These are phyloP conservation scores for Syncephalastrum monosporum DNA, from an alignment of 371 early-diverging fungal species.

Conservation along the genomic window DNA sequence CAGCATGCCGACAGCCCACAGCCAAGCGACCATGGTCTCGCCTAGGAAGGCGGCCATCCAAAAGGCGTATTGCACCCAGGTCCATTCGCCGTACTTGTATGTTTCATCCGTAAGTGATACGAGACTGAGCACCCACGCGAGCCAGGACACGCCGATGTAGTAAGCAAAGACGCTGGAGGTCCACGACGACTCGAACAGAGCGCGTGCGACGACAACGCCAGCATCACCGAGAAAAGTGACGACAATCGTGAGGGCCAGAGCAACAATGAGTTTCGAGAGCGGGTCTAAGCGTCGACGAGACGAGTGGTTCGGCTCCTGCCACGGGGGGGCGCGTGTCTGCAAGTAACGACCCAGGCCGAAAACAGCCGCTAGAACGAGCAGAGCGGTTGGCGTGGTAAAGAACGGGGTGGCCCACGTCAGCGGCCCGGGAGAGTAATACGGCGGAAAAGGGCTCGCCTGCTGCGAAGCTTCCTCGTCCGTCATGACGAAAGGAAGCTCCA, in stretches of 20 bases:
- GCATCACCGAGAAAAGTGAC: constrained; percentile 33
- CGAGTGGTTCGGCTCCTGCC: constrained; percentile 5
- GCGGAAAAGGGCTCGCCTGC: constrained; percentile 20
- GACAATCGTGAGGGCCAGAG: constrained; percentile 19
- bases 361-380: constrained; percentile 23
- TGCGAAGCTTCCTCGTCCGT: constrained; percentile 1
- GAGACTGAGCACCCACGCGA: constrained; percentile 38
- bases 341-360: constrained; percentile 30
- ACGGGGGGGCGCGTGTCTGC: constrained; percentile 15
- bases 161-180: constrained; percentile 32
- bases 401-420: constrained; percentile 31
- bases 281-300: constrained; percentile 20
- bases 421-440: constrained; percentile 27
- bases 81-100: constrained; percentile 37
- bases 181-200: constrained; percentile 26
- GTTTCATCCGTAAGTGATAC: constrained; percentile 31
- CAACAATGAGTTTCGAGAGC: constrained; percentile 27
- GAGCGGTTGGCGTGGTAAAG: constrained; percentile 24
- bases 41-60: constrained; percentile 31
- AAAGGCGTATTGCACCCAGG: constrained; percentile 47
- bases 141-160: constrained; percentile 33
- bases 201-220: constrained; percentile 26
- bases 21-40: constrained; percentile 39
- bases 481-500: constrained; percentile 5
- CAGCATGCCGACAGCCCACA: constrained; percentile 34